phyloP scores from a whole-genome alignment of 768 basidiomycete genomes.

The Calocera cornea region DNA sequence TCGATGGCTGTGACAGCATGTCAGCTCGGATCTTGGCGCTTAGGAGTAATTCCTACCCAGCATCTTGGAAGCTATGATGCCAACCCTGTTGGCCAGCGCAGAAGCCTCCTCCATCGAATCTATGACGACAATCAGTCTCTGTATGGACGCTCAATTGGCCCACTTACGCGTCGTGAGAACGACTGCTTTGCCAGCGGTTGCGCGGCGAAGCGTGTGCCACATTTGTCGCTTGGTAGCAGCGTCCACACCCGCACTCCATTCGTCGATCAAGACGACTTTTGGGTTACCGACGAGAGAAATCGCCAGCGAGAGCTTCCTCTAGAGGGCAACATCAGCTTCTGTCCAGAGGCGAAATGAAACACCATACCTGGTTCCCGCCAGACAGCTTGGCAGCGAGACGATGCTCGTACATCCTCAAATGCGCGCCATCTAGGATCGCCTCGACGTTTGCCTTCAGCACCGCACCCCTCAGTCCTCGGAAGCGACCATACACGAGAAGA shows the following conservation, averaged over 20 bases:
- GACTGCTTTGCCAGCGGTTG: conserved; percentile 53
- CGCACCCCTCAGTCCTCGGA: conserved; percentile 50
- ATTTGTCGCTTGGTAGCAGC: conserved; percentile 74
- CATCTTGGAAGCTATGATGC: conserved; percentile 57
- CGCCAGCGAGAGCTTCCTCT: not conserved
- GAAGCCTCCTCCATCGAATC: conserved; percentile 81
- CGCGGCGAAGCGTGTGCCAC: conserved; percentile 58
- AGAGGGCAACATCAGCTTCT: not conserved
- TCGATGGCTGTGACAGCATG: conserved; percentile 40
- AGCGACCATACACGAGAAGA: conserved; percentile 50
- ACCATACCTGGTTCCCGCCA: conserved; percentile 49
- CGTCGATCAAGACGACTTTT: conserved; percentile 64
- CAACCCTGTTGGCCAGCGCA: conserved; percentile 60
- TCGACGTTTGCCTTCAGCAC: conserved; percentile 44
- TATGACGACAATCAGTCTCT: conserved; percentile 8
- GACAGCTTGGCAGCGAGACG: conserved; percentile 60
- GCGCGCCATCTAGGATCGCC: conserved; percentile 41
- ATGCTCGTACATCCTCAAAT: conserved; percentile 33
- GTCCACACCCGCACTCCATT: conserved; percentile 73
- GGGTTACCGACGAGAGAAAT: conserved; percentile 40
- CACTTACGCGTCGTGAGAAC: conserved; percentile 56
- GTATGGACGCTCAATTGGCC: conserved; percentile 10
- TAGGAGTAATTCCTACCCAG: conserved; percentile 35
- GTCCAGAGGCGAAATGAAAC: not conserved
- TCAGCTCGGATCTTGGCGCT: conserved; percentile 8